phyloP scores from a whole-genome alignment of 106 monocot species.

The Triglochin maritima region DNA sequence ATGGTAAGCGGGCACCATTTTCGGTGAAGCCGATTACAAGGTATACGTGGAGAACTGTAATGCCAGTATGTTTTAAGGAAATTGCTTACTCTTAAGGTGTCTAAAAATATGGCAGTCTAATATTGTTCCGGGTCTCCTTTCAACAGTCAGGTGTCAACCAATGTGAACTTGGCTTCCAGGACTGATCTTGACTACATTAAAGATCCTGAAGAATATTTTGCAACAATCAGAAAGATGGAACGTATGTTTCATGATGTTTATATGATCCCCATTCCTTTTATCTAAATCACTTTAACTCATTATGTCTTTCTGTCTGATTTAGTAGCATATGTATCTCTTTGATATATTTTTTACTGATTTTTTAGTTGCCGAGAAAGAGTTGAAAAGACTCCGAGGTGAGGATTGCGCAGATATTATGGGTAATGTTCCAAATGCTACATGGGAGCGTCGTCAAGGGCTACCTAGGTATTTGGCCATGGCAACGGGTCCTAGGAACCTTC shows the following conservation, averaged over 20 bases:
- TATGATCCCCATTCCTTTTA: too few species aligned
- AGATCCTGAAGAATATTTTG: conserved; percentile 12
- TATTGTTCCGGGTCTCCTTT: neutral
- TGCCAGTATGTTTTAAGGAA: too few species aligned
- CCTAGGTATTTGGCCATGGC: neutral
- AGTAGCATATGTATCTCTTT: neutral
- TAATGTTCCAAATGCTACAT: neutral
- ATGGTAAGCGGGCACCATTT: too few species aligned
- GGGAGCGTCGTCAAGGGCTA: conserved; percentile 6
- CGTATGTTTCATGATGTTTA: neutral
- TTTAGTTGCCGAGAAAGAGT: conserved; percentile 11
- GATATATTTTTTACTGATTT: neutral
- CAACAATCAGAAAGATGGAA: conserved; percentile 1
- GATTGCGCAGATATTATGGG: neutral
- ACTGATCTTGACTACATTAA: neutral
- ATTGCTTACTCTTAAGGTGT: too few species aligned
- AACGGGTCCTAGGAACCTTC: neutral
- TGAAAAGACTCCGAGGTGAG: conserved; percentile 7
- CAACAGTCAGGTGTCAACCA: neutral
- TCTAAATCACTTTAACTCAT: too few species aligned
- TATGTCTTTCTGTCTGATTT: too few species aligned
- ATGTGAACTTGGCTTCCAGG: neutral
- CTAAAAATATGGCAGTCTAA: too few species aligned
- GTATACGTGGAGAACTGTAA: too few species aligned
- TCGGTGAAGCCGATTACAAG: too few species aligned